phyloP scores from a whole-genome alignment of 768 basidiomycete species.

The Psilocybe subaeruginosa region DNA sequence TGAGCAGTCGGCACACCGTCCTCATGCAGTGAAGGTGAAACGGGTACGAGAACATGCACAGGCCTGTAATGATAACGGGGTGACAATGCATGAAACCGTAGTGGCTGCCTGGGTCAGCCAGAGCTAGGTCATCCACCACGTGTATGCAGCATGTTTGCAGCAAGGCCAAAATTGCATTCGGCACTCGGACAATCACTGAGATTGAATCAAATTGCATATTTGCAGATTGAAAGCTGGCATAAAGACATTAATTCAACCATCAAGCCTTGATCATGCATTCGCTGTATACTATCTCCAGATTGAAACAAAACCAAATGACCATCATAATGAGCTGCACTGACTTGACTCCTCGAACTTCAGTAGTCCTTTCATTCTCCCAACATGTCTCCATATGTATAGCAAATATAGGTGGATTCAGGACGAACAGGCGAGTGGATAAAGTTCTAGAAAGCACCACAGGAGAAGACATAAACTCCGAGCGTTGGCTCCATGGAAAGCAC shows the following conservation, averaged over 20 bases:
- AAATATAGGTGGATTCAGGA: too few relatives aligned
- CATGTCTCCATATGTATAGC: background rate
- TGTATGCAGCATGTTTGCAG: slow-evolving; percentile 34
- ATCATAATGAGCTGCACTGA: too few relatives aligned
- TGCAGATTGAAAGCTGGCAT: background rate
- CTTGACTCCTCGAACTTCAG: too few relatives aligned
- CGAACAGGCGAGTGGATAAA: too few relatives aligned
- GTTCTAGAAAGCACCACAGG: background rate
- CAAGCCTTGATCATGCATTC: too few relatives aligned
- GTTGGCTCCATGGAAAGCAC: background rate
- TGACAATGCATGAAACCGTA: slow-evolving; percentile 8
- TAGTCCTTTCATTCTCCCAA: too few relatives aligned
- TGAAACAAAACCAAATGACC: too few relatives aligned
- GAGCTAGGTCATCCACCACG: slow-evolving; percentile 31
- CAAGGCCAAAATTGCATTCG: slow-evolving; percentile 9
- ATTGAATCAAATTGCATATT: background rate
- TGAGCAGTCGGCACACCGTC: slow-evolving; percentile 18
- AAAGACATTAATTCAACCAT: background rate
- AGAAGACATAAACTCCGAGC: background rate
- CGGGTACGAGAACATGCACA: slow-evolving; percentile 20
- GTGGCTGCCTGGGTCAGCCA: slow-evolving; percentile 4
- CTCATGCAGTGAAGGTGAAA: slow-evolving; percentile 41
- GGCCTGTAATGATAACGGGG: slow-evolving; percentile 16
- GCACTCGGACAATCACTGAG: background rate
- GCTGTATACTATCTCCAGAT: too few relatives aligned